Base-by-base conservation (phyloP, 1,139 yeast species). In the Magnusiomyces fungicola region DNA sequence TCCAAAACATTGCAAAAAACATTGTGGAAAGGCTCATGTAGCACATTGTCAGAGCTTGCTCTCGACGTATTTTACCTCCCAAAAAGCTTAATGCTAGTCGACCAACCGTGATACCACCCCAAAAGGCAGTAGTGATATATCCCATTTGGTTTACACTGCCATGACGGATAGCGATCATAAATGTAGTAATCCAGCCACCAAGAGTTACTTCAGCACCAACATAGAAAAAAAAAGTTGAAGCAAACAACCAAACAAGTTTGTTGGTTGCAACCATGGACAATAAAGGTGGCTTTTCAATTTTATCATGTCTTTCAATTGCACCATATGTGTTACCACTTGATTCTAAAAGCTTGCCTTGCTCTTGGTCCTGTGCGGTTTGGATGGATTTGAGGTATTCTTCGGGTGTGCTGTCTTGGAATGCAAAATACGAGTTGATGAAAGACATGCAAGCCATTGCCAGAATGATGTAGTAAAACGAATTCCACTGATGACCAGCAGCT, bases 121-220 rank as follows among this genome's bases (percentile, higher is more conserved):
- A 83, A 57, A 76, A 81, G 0, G 88, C 88, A 7, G 87, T 78
- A 2, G 84, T 77, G 29, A 81, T 81, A 58, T 80, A 81, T 19
- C 88, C 87, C 50, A 75, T 73, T 3, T 74, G 64, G 0, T 61
- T 54, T 2, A 67, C 59, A 47, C 68, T 63, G 1, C 81, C 83
- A 41, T 70, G 68, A 43, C 87, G 70, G 56, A 78, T 78, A 46
- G 74, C 78, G 44, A 79, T 71, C 58, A 81, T 69, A 56, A 72
- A 82, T 0, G 88, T 79, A 37, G 80, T 83, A 30, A 79, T 73
- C 88, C 88, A 82, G 27, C 87, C 87, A 21, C 83, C 87, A 57
- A 80, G 63, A 0, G 83, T 69, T 3, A 82, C 87, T 61, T 82
- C 89, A 1, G 78, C 73, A 3, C 89, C 90, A 58, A 81, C 85